phyloP scores from a whole-genome alignment of 495 filamentous ascomycete genomes.

The Talaromyces thailandensis region DNA sequence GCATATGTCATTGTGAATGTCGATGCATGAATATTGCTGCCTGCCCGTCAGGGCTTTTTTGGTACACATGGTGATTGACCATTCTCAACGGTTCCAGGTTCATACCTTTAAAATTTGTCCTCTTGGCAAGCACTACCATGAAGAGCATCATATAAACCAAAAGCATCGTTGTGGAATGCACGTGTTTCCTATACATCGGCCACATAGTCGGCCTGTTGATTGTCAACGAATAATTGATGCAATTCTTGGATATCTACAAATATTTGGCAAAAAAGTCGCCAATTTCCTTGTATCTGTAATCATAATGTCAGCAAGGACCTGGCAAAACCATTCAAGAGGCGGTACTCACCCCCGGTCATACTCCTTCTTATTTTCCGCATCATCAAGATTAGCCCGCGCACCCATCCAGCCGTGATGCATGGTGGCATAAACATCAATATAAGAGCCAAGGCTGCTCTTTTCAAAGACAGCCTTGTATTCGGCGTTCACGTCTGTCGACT shows the following conservation, averaged over 20 bases:
- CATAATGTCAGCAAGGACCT: neutral
- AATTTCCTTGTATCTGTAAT: slow-evolving; percentile 26
- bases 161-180: too few species aligned
- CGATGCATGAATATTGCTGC: too few species aligned
- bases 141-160: too few species aligned
- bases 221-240: neutral
- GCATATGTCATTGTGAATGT: too few species aligned
- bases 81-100: too few species aligned
- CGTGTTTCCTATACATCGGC: neutral
- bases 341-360: slow-evolving; percentile 42
- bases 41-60: too few species aligned
- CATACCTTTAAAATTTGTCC: too few species aligned
- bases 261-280: slow-evolving; percentile 37
- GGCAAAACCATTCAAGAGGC: neutral
- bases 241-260: slow-evolving; percentile 17
- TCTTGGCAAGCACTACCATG: too few species aligned
- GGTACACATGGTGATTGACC: too few species aligned
- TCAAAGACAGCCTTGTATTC: slow-evolving; percentile 31
- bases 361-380: slow-evolving; percentile 39
- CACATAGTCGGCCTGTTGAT: neutral
- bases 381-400: slow-evolving; percentile 42
- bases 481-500: slow-evolving; percentile 31
- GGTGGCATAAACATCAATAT: slow-evolving; percentile 40
- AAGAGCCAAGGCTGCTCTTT: slow-evolving; percentile 22
- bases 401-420: slow-evolving; percentile 61